These are phyloP conservation scores for Aschersonia sp. DNA, from an alignment of 2,329 filamentous ascomycete genomes.

Conservation along the genomic window DNA sequence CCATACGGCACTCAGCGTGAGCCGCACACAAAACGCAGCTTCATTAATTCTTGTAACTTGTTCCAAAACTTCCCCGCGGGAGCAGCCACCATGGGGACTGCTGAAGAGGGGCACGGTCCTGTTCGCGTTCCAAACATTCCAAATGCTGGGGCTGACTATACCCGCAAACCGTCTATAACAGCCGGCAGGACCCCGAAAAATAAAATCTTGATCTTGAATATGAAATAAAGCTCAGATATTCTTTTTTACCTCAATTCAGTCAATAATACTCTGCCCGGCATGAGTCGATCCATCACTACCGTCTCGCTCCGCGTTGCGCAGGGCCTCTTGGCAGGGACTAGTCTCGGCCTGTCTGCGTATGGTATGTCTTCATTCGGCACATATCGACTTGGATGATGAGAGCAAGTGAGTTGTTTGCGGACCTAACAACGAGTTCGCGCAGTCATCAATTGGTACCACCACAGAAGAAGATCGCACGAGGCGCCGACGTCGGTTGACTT, in stretches of 20 bases:
- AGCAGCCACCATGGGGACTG: too few species aligned
- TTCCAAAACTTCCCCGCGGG: too few species aligned
- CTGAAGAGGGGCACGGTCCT: too few species aligned
- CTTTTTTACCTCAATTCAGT: too few species aligned
- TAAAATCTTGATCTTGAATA: too few species aligned
- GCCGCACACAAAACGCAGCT: background rate
- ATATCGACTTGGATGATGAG: background rate
- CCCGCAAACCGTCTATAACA: too few species aligned
- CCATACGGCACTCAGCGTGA: background rate
- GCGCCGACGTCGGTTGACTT: constrained; percentile 45
- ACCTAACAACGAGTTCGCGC: background rate
- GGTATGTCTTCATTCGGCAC: constrained; percentile 4
- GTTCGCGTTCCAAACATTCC: too few species aligned
- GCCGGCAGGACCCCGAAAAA: too few species aligned
- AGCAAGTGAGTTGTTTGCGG: background rate
- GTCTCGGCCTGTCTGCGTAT: constrained; percentile 8
- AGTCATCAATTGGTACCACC: constrained; percentile 50
- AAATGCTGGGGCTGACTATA: too few species aligned
- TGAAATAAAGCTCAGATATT: too few species aligned
- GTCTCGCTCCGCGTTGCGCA: constrained; percentile 7
- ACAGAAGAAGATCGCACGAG: constrained; percentile 34
- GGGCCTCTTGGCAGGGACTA: constrained; percentile 6
- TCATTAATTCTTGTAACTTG: too few species aligned
- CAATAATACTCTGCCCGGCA: constrained; percentile 1
- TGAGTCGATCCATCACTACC: constrained; percentile 6